These are phyloP conservation scores for Penicillium sp. DNA, from an alignment of 2,329 filamentous ascomycete genomes.

Conservation along the genomic window DNA sequence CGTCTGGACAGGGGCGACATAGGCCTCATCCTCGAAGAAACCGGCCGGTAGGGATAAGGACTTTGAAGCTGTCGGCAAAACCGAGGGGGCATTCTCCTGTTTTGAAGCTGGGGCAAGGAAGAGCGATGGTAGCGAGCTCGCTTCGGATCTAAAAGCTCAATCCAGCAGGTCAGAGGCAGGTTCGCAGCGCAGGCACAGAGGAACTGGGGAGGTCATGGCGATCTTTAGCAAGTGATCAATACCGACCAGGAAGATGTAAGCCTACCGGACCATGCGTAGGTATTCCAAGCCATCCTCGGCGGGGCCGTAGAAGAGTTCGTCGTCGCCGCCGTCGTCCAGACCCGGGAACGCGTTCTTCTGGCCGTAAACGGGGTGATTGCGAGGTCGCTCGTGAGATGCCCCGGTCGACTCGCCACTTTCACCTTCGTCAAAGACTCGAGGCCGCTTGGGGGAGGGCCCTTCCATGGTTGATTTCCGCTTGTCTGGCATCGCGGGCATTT, in stretches of 20 bases:
- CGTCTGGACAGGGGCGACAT: conserved; percentile 64
- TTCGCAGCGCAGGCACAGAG: neutral
- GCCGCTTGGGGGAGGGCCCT: conserved; percentile 29
- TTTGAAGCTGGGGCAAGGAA: conserved; percentile 59
- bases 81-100: neutral
- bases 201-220: conserved; percentile 3
- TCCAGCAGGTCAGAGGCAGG: conserved; percentile 11
- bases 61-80: neutral
- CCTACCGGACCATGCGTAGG: conserved; percentile 68
- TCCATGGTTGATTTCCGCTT: conserved; percentile 33
- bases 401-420: conserved; percentile 22
- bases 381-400: conserved; percentile 38
- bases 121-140: conserved; percentile 68
- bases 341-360: conserved; percentile 70
- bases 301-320: conserved; percentile 65
- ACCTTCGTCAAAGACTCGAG: conserved; percentile 30
- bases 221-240: conserved; percentile 24
- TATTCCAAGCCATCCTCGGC: conserved; percentile 68
- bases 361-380: conserved; percentile 63
- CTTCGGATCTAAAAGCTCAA: conserved; percentile 62
- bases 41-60: conserved; percentile 55
- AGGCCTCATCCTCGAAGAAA: conserved; percentile 76
- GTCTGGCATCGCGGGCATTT: conserved; percentile 28
- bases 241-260: conserved; percentile 12
- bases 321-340: conserved; percentile 52